Percentiles rank a stretch among this genome's conserved stretches.
Conservation (phyloP, 2,329 filamentous ascomycete genomes). For the Diaporthe ilicicola region DNA sequence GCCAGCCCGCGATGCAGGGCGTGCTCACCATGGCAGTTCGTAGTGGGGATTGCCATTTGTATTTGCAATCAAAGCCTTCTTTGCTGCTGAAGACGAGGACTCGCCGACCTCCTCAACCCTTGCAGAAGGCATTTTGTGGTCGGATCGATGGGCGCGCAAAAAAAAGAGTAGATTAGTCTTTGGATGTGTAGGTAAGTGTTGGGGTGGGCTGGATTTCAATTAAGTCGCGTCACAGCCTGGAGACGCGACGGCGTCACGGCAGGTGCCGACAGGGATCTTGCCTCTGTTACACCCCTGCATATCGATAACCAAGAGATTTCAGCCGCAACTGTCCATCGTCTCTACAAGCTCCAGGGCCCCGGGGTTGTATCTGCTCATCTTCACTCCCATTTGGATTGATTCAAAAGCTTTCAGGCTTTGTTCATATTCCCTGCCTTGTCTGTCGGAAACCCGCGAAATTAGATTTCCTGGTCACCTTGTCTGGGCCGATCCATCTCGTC, state of each 20-base stretch:
- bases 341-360: too few relatives aligned
- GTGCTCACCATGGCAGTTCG: constrained; percentile 78
- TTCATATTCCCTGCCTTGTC: neutral
- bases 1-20: neutral
- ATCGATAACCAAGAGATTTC: constrained; percentile 4
- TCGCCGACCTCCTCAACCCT: constrained; percentile 65
- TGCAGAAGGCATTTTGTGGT: constrained; percentile 54
- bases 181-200: neutral
- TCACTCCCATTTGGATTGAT: neutral
- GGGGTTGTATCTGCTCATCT: neutral
- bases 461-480: neutral
- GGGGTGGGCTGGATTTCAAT: constrained; percentile 24
- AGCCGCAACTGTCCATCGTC: neutral
- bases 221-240: constrained; percentile 29
- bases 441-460: neutral
- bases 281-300: neutral
- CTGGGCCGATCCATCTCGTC: neutral
- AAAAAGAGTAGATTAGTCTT: neutral
- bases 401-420: neutral
- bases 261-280: constrained; percentile 20
- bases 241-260: constrained; percentile 31
- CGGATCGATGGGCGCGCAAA: neutral
- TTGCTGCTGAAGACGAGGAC: constrained; percentile 67
- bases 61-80: constrained; percentile 60
- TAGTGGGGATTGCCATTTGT: constrained; percentile 66